Evolutionary conservation across 2,329 filamentous ascomycete species (phyloP), one percentile per base, ranked within the genome.

Genomic region (Shiraia bambusicola): DNA sequence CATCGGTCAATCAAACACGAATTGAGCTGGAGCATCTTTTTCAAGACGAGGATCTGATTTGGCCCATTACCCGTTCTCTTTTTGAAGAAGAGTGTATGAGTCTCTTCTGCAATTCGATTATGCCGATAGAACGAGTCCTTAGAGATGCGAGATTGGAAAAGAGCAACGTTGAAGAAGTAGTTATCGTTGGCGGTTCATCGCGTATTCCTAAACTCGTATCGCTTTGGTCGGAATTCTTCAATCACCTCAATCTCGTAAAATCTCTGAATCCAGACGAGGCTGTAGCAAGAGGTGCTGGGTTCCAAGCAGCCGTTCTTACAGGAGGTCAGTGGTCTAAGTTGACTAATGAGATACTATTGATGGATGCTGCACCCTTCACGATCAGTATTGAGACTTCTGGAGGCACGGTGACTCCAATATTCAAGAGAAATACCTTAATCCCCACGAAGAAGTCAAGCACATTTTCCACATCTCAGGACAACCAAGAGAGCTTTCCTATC

Each of bases 211-310:
- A 95, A 84, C 88, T 95, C 54, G 85, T 91, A 75, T 71, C 82
- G 60, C 82, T 95, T 63, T 86, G 95, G 55, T 88, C 95, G 79
- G 88, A 95, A 72, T 95, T 82, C 81, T 95, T 95, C 69, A 33
- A 29, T 26, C 76, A 88, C 69, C 95, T 95, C 86, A 88, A 90
- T 79, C 88, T 89, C 60, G 88, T 84, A 80, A 95, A 95, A 87
- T 88, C 88, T 75, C 94, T 96, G 71, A 95, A 95, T 82, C 91
- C 90, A 57, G 91, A 96, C 64, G 91, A 95, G 79, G 90, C 91
- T 74, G 90, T 95, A 56, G 91, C 91, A 63, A 95, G 91, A 70
- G 91, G 91, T 76, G 91, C 91, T 47, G 90, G 91, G 56, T 88
- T 95, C 54, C 91, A 95, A 75, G 91, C 85, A 74, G 90, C 88